Evolutionary conservation across 768 basidiomycete genomes (phyloP).

Genomic region (Pleurotus tuoliensis): DNA sequence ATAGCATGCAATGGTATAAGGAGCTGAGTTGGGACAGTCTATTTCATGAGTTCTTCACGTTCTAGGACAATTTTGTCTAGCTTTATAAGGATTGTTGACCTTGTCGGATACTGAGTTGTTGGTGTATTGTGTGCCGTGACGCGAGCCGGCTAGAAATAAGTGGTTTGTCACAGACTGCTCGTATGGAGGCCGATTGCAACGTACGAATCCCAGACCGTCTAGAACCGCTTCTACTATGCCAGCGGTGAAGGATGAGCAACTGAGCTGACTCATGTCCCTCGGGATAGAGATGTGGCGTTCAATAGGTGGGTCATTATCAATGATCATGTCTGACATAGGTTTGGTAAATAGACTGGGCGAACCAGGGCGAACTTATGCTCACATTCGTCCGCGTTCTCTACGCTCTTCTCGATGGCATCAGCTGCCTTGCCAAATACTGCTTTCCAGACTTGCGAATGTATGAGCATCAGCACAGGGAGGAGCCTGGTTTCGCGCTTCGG

Average conservation of each 20-base stretch:
- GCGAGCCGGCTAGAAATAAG: constrained; percentile 71
- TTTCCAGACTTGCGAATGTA: constrained; percentile 94
- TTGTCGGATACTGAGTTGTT: constrained; percentile 69
- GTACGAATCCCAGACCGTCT: constrained; percentile 89
- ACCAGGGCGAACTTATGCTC: constrained; percentile 19
- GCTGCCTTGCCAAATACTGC: constrained; percentile 92
- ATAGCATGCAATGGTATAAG: neutral
- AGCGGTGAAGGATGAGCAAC: constrained; percentile 96
- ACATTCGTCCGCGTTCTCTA: constrained; percentile 97
- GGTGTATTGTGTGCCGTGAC: constrained; percentile 96
- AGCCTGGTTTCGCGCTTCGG: constrained; percentile 92
- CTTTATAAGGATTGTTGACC: constrained; percentile 97
- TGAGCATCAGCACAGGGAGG: constrained; percentile 86
- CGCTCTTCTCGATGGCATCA: constrained; percentile 93
- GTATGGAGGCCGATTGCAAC: constrained; percentile 25
- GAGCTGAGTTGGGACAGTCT: constrained; percentile 4
- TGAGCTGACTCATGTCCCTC: constrained; percentile 88
- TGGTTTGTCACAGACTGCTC: too few relatives aligned
- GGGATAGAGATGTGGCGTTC: constrained; percentile 93
- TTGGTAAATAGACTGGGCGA: constrained; percentile 4
- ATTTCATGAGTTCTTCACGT: constrained; percentile 88
- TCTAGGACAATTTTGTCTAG: constrained; percentile 90
- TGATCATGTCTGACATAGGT: constrained; percentile 79
- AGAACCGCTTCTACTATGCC: constrained; percentile 97
- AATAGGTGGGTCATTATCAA: constrained; percentile 91